phyloP scores from a whole-genome alignment of 1,139 yeast species.

The Diutina pseudorugosa region DNA sequence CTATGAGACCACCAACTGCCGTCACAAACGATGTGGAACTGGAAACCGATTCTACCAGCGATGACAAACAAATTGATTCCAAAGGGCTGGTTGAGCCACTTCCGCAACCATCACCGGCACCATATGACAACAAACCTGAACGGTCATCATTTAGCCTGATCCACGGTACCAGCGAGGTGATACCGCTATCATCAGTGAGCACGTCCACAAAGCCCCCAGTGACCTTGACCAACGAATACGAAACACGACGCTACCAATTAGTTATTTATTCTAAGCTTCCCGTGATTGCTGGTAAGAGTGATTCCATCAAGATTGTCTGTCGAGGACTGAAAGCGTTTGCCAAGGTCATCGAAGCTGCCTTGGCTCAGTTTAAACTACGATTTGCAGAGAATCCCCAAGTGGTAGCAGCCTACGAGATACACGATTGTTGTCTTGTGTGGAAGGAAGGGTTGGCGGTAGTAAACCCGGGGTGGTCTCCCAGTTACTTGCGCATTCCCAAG shows the following conservation, averaged over 20 bases:
- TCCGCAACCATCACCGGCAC: no score
- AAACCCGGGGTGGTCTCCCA: neutral
- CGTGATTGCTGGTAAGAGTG: neutral
- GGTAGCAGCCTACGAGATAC: neutral
- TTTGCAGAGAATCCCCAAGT: neutral
- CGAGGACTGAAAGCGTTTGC: neutral
- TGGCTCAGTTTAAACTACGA: neutral
- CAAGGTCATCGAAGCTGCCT: neutral
- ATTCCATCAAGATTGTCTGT: neutral
- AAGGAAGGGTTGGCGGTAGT: neutral
- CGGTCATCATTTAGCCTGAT: no score
- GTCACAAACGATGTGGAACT: neutral
- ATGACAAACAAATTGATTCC: no score
- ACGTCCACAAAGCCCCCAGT: neutral
- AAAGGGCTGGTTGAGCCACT: no score
- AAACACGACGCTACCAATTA: neutral
- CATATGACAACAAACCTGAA: no score
- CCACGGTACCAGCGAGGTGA: no score
- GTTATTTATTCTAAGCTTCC: neutral
- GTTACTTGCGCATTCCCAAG: neutral
- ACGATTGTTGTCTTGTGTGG: neutral
- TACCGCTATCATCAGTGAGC: no score
- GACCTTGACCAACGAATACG: neutral
- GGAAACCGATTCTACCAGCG: neutral
- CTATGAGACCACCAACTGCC: neutral